Evolutionary conservation across 192 early-diverging fungal species (phyloP).

Genomic region (Linnemannia schmuckeri): DNA sequence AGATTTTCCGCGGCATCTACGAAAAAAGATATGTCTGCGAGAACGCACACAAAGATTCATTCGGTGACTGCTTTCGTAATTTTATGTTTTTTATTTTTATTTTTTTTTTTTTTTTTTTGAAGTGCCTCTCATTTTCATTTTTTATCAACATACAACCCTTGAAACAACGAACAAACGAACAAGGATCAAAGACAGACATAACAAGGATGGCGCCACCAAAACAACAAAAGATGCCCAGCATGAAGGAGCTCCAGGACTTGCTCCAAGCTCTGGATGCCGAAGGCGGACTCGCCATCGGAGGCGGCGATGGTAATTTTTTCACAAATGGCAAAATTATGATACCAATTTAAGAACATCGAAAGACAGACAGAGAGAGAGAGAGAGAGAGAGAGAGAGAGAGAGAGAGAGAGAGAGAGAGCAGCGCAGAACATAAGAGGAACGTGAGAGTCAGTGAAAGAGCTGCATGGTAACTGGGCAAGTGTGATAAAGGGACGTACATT

Average conservation of each 20-base stretch:
- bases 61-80: no score
- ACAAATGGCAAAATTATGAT: background rate
- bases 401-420: no score
- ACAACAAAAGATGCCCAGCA: conserved; percentile 45
- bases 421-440: background rate
- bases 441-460: background rate
- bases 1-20: no score
- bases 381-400: no score
- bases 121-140: no score
- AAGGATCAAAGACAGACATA: background rate
- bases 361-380: no score
- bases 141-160: background rate
- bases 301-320: conserved; percentile 13
- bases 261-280: conserved; percentile 42
- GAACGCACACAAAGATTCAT: no score
- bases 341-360: no score
- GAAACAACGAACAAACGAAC: background rate
- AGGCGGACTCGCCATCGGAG: conserved; percentile 38
- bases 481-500: no score
- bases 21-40: no score
- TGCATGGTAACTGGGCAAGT: no score
- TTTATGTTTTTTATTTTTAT: no score
- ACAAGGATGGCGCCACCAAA: conserved; percentile 40
- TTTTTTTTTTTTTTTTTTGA: background rate
- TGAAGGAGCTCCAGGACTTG: conserved; percentile 49